Conservation (phyloP, 768 basidiomycete genomes). For the Obba rivulosa region DNA sequence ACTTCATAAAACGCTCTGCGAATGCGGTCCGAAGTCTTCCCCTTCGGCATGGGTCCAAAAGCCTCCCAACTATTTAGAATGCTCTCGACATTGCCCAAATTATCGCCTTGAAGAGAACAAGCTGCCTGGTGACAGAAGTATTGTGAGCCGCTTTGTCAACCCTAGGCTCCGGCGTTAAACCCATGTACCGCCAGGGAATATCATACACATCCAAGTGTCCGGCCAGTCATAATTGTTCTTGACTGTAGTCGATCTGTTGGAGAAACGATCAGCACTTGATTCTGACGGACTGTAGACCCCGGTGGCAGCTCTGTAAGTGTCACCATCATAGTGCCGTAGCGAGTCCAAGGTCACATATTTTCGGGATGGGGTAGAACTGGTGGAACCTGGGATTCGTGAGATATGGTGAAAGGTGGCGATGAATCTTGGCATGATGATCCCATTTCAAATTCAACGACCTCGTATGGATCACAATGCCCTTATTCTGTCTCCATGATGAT, state of each 20-base stretch:
- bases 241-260: not conserved
- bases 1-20: too few species aligned
- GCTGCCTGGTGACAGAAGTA: slow-evolving; percentile 11
- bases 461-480: too few species aligned
- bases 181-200: not conserved
- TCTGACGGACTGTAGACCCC: not conserved
- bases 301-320: not conserved
- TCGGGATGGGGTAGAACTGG: slow-evolving; percentile 34
- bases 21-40: not conserved
- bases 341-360: not conserved
- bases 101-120: slow-evolving; percentile 16
- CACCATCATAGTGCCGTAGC: too few species aligned
- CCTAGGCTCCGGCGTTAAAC: too few species aligned
- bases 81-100: slow-evolving; percentile 18
- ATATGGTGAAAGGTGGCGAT: not conserved
- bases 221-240: not conserved
- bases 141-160: slow-evolving; percentile 1
- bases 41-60: slow-evolving; percentile 21
- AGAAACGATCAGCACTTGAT: slow-evolving; percentile 1
- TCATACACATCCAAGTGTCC: not conserved
- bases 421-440: not conserved
- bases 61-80: slow-evolving; percentile 18
- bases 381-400: slow-evolving; percentile 2
- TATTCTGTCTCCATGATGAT: too few species aligned
- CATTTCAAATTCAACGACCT: not conserved